Conservation (phyloP, 805 yeast species). For the Lipomyces kockii region DNA sequence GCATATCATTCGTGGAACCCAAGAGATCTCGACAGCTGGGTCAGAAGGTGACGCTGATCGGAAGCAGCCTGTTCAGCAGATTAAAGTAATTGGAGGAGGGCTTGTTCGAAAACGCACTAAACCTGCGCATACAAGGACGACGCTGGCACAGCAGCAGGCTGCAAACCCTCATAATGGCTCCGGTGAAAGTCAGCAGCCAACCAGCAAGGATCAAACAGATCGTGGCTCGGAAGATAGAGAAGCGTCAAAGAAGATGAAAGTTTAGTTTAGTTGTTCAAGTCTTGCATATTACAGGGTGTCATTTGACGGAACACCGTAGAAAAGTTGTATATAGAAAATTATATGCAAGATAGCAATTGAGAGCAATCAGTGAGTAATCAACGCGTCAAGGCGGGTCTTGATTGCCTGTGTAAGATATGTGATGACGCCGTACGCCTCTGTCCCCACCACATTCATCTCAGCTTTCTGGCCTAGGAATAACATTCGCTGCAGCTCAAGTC, state of each 20-base stretch:
- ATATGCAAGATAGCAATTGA: background rate
- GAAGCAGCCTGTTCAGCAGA: slow-evolving; percentile 12
- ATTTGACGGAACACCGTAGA: background rate
- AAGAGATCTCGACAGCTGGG: slow-evolving; percentile 9
- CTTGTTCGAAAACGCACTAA: slow-evolving; percentile 22
- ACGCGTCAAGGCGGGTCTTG: slow-evolving; percentile 1
- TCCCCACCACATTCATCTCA: slow-evolving; percentile 57
- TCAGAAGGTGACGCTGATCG: background rate
- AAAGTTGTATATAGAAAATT: background rate
- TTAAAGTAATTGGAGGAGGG: slow-evolving; percentile 24
- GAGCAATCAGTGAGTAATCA: background rate
- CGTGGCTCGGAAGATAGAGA: background rate
- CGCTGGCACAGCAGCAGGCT: background rate
- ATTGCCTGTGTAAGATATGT: slow-evolving; percentile 31
- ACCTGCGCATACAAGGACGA: slow-evolving; percentile 14
- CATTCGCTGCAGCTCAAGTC: slow-evolving; percentile 59
- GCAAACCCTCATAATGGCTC: background rate
- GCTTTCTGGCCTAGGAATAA: slow-evolving; percentile 57
- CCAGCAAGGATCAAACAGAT: background rate
- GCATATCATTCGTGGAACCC: slow-evolving; percentile 26
- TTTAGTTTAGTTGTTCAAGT: background rate
- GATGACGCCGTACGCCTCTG: slow-evolving; percentile 20
- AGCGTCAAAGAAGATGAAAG: background rate
- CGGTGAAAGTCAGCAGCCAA: background rate
- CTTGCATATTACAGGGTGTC: background rate